Evolutionary conservation across 1,139 yeast genomes (phyloP), one percentile per base, ranked within the genome.

Genomic region (Nakaseomyces bracarensis): DNA sequence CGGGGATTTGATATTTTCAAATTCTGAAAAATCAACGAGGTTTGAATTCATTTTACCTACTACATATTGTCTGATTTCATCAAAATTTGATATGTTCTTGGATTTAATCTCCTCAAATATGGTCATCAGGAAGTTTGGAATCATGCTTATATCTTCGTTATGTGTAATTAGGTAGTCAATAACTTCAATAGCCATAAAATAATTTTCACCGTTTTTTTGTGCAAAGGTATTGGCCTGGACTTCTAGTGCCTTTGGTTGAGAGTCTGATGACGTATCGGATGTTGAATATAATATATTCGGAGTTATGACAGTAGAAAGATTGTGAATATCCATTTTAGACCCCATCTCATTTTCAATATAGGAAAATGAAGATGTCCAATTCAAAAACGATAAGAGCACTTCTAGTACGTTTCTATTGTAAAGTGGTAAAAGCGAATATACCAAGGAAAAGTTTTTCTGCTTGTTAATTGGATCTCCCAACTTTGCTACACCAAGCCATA

Each of bases 351-450:
- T 86, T 54, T 82, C 93, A 47, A 83, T 76, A 52, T 85, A 91
- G 1, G 97, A 84, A 65, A 93, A 93, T 4, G 97, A 85, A 0
- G 97, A 89, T 1, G 89, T 94, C 97, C 98, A 91, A 61, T 81
- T 81, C 61, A 93, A 75, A 61, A 93, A 93, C 49, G 81, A 80
- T 28, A 89, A 70, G 41, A 93, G 67, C 4, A 89, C 96, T 59
- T 93, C 98, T 43, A 89, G 71, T 41, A 86, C 72, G 59, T 87
- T 95, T 43, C 98, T 74, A 58, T 89, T 85, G 20, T 79, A 72
- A 47, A 81, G 70, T 1, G 97, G 97, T 34, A 93, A 67, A 70
- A 91, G 68, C 44, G 94, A 77, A 56, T 87, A 84, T 2, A 83
- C 73, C 46, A 89, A 65, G 50, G 82, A 85, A 43, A 86, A 65